These are phyloP conservation scores for Fusarium chlamydosporum DNA, from an alignment of 2,329 filamentous ascomycete species.

Conservation along the genomic window DNA sequence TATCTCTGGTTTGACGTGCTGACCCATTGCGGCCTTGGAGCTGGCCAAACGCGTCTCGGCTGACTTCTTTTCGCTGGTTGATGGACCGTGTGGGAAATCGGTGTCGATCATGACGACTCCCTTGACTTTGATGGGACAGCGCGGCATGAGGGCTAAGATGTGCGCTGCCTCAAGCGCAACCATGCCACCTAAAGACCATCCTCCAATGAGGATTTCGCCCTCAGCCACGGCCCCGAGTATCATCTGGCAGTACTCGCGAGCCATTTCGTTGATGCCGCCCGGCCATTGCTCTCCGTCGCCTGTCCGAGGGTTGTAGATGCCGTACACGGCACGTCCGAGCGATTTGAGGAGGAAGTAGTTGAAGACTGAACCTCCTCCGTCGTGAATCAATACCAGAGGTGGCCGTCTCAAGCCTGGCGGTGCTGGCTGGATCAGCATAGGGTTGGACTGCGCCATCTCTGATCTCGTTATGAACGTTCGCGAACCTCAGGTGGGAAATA, in stretches of 20 bases:
- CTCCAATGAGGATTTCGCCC: slow-evolving; percentile 14
- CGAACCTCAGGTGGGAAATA: slow-evolving; percentile 10
- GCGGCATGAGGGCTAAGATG: slow-evolving; percentile 7
- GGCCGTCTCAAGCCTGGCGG: slow-evolving; percentile 9
- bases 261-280: slow-evolving; percentile 11
- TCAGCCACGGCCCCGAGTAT: slow-evolving; percentile 7
- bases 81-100: slow-evolving; percentile 9
- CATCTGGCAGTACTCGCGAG: slow-evolving; percentile 14
- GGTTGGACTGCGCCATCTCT: slow-evolving; percentile 11
- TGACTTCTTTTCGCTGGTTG: slow-evolving; percentile 10
- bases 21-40: slow-evolving; percentile 13
- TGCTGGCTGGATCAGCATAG: slow-evolving; percentile 14
- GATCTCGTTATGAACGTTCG: slow-evolving; percentile 13
- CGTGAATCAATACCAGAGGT: slow-evolving; percentile 15
- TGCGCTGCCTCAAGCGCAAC: slow-evolving; percentile 15
- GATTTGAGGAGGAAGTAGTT: slow-evolving; percentile 16
- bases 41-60: slow-evolving; percentile 6
- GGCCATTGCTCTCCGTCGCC: slow-evolving; percentile 15
- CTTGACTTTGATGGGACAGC: slow-evolving; percentile 8
- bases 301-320: slow-evolving; percentile 15
- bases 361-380: slow-evolving; percentile 15
- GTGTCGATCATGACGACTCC: slow-evolving; percentile 9
- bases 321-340: slow-evolving; percentile 13
- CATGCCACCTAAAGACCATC: slow-evolving; percentile 16
- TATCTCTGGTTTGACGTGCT: slow-evolving; percentile 12